Evolutionary conservation across 164 flowering plant genomes (phyloP), one percentile per base, ranked within the genome.

Genomic region (grape (Vitis vinifera)): DNA sequence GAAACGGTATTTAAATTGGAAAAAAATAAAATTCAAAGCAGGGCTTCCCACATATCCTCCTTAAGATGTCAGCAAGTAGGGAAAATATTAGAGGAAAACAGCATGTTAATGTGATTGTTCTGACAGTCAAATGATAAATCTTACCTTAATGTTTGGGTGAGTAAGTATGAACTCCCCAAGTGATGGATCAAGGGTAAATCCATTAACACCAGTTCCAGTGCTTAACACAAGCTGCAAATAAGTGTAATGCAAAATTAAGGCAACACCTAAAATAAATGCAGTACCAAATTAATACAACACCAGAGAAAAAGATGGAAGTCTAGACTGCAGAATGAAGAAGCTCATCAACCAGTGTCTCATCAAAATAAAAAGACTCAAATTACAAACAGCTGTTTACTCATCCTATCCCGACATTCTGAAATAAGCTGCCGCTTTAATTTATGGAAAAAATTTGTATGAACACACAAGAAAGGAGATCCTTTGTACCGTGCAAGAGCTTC

Each of bases 141-240:
- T 11, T 57, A 96, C 99, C 97, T 89, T 91, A 50, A 96, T 90
- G 70, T 90, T 88, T 47, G 97, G 94, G 75, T 96, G 99, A 72
- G 99, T 96, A n/a, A 96, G 79, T 52, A 96, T 91, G 87, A 91
- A 96, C 83, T 96, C 99, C 68, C 99, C 99, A 68, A 93, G 92
- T 61, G 97, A 91, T 44, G 98, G 99, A 80, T 95, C 99, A 37
- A 95, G 93, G 8, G 99, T 95, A 80, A 95, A 95, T 4, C 98
- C 98, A 78, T 95, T 82, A 23, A 95, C 99, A 51, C 99, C 99
- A 67, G 58, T 69, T 78, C 99, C 99, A 70, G 98, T 89, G 79
- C 97, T 91, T 70, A 95, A 58, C 59, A 95, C 98, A 81, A 95
- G 79, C 97, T 93, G 94, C 71, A 75, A 47, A 65, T 19, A 14